Conservation (phyloP, 2,329 filamentous ascomycete species). For the Trichophyton mentagrophytes region DNA sequence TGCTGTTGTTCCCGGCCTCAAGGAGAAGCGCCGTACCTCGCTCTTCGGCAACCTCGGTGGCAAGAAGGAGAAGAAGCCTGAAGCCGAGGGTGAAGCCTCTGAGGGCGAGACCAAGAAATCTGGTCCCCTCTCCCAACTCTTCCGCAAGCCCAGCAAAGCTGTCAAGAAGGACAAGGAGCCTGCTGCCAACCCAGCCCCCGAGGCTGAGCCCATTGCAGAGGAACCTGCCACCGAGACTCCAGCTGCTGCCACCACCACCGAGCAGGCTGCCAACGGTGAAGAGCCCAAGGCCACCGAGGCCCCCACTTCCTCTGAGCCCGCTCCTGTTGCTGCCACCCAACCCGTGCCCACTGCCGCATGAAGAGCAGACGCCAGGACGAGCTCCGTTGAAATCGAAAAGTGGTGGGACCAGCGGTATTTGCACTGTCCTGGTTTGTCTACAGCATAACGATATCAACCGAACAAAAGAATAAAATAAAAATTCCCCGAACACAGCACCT, state of each 20-base stretch:
- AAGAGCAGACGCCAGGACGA: constrained; percentile 23
- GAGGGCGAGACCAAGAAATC: constrained; percentile 30
- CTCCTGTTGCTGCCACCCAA: constrained; percentile 22
- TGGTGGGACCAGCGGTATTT: constrained; percentile 29
- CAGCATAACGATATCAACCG: constrained; percentile 7
- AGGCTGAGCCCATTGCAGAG: constrained; percentile 15
- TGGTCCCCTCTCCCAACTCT: constrained; percentile 27
- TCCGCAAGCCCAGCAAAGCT: constrained; percentile 38
- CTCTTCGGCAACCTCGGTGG: constrained; percentile 42
- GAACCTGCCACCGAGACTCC: constrained; percentile 19
- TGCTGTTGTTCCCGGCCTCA: constrained; percentile 30
- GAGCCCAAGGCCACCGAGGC: constrained; percentile 6
- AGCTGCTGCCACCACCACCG: constrained; percentile 16
- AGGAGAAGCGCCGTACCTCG: constrained; percentile 41
- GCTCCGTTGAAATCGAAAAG: constrained; percentile 29
- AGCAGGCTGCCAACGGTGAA: constrained; percentile 16
- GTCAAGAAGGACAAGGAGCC: constrained; percentile 32
- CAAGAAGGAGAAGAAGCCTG: constrained; percentile 41
- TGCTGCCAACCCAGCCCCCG: constrained; percentile 19
- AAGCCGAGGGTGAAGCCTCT: constrained; percentile 35
- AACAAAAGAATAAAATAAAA: background rate
- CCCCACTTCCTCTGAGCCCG: constrained; percentile 18
- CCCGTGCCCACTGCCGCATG: constrained; percentile 34
- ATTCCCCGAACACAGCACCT: background rate
- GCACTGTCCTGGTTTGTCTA: constrained; percentile 19